These are phyloP conservation scores for Astrothelium macrocarpum DNA, from an alignment of 495 filamentous ascomycete genomes.

Conservation along the genomic window DNA sequence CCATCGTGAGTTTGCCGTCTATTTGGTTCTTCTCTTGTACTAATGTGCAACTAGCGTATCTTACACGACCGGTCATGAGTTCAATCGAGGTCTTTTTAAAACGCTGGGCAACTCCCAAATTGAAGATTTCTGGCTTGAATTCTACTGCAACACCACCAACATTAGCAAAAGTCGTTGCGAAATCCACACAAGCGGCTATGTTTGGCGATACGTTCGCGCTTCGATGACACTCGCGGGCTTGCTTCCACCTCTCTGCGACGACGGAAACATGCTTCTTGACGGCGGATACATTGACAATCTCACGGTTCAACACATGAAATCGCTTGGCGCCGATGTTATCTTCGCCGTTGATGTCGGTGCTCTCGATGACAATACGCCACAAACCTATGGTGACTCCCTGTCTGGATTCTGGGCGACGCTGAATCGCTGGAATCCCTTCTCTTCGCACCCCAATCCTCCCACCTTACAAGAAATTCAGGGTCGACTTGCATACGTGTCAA, in stretches of 20 bases:
- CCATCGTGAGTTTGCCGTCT: constrained; percentile 39
- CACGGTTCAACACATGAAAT: constrained; percentile 94
- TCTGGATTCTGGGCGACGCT: constrained; percentile 91
- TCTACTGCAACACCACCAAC: constrained; percentile 98
- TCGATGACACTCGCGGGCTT: constrained; percentile 94
- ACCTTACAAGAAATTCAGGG: constrained; percentile 95
- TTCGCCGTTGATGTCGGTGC: constrained; percentile 93
- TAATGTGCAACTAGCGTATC: constrained; percentile 37
- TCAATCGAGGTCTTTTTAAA: constrained; percentile 98
- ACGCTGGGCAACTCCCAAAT: constrained; percentile 93
- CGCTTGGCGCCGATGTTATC: constrained; percentile 81
- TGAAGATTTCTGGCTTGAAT: constrained; percentile 97
- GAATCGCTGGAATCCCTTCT: constrained; percentile 97
- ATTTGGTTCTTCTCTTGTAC: not conserved
- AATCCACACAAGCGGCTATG: constrained; percentile 89
- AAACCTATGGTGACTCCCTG: constrained; percentile 82
- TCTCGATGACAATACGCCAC: constrained; percentile 81
- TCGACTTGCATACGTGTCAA: constrained; percentile 84
- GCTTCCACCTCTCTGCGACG: constrained; percentile 88
- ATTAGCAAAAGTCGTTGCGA: constrained; percentile 83
- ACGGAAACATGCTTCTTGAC: constrained; percentile 90
- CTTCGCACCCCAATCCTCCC: constrained; percentile 74
- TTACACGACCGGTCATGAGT: constrained; percentile 96
- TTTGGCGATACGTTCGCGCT: constrained; percentile 91
- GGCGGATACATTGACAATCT: constrained; percentile 97